phyloP scores from a whole-genome alignment of 139 green algal genomes.

The Chlorella sp. region DNA sequence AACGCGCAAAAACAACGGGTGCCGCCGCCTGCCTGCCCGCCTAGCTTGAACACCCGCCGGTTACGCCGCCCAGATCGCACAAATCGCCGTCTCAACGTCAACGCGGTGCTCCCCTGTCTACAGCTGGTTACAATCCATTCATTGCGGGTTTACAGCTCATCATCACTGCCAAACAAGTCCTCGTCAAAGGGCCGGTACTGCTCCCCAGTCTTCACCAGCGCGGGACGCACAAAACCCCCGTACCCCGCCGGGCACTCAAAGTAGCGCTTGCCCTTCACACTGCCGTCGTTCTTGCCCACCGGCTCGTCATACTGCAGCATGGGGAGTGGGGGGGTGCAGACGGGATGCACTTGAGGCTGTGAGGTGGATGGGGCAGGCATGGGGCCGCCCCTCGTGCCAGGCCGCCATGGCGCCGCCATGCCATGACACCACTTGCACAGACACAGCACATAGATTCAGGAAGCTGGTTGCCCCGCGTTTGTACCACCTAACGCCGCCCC shows the following conservation, averaged over 20 bases:
- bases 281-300: constrained; percentile 96
- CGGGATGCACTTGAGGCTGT: not conserved
- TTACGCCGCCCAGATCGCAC: too few relatives aligned
- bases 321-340: not conserved
- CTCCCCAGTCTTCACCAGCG: constrained; percentile 81
- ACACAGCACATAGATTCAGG: too few relatives aligned
- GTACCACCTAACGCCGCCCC: too few relatives aligned
- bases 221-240: constrained; percentile 86
- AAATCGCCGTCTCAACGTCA: too few relatives aligned
- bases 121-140: too few relatives aligned
- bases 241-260: constrained; percentile 78
- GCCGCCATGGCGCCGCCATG: constrained; percentile 47
- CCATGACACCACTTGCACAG: too few relatives aligned
- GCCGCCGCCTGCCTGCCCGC: too few relatives aligned
- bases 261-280: constrained; percentile 76
- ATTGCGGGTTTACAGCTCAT: constrained; percentile 85
- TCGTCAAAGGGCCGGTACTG: constrained; percentile 85
- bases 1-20: too few relatives aligned
- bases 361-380: too few relatives aligned
- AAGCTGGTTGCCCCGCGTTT: too few relatives aligned
- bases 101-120: too few relatives aligned
- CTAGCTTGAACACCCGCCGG: too few relatives aligned
- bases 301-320: constrained; percentile 94
- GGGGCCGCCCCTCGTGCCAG: constrained; percentile 51
- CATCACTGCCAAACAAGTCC: constrained; percentile 75